Percentiles rank a stretch among this genome's conserved stretches.
phyloP scores from a whole-genome alignment of 371 early-diverging fungal species.

The Mycotypha africana region DNA sequence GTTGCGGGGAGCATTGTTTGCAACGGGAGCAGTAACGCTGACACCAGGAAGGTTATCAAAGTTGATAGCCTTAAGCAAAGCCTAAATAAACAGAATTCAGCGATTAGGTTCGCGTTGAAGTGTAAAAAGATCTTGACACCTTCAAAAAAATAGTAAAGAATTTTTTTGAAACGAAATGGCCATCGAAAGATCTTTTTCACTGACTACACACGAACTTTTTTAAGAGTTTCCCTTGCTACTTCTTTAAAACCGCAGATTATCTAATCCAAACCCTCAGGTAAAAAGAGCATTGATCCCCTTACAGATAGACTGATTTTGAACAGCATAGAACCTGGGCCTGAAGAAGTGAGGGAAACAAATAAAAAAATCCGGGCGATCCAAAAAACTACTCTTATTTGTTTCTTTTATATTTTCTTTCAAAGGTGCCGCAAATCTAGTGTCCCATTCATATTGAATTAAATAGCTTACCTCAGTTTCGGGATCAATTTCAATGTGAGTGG shows the following conservation, averaged over 20 bases:
- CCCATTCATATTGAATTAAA: constrained; percentile 2
- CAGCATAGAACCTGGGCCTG: too few relatives aligned
- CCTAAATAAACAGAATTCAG: constrained; percentile 46
- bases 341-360: neutral
- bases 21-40: constrained; percentile 51
- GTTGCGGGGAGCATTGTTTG: constrained; percentile 26
- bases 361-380: constrained; percentile 10
- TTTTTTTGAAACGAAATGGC: constrained; percentile 20
- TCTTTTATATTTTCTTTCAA: too few relatives aligned
- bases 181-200: constrained; percentile 24
- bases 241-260: constrained; percentile 1
- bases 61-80: constrained; percentile 94
- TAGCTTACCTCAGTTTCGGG: constrained; percentile 75
- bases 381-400: neutral
- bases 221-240: constrained; percentile 3
- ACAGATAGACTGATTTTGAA: too few relatives aligned
- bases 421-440: neutral
- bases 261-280: neutral
- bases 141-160: constrained; percentile 12
- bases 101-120: too few relatives aligned
- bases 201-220: constrained; percentile 12
- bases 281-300: too few relatives aligned
- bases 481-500: constrained; percentile 94
- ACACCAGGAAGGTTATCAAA: constrained; percentile 80
- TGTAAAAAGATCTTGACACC: constrained; percentile 28